A percentile compares a stretch with the other conserved stretches of the same genome.
Conservation (phyloP, 768 basidiomycete genomes). For the Kondoa malvinella region DNA sequence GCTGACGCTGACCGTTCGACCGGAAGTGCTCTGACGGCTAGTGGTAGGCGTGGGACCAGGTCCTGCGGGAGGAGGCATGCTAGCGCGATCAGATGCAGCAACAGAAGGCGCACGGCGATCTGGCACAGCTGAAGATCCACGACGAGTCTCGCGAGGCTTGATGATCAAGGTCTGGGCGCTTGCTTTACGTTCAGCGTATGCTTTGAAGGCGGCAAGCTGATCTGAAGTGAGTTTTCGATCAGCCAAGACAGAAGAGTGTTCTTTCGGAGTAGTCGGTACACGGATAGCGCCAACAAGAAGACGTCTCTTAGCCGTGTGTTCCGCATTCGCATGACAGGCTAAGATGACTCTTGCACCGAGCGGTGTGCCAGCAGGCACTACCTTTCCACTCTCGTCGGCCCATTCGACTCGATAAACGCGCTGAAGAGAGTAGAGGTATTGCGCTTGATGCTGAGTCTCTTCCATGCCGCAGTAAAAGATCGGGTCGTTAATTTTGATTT, state of each 20-base stretch:
- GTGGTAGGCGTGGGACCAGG: too few relatives aligned
- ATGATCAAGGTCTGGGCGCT: not conserved
- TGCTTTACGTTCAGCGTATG: not conserved
- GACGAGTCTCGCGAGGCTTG: not conserved
- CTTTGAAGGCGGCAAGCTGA: slow-evolving; percentile 11
- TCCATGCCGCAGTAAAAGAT: slow-evolving; percentile 36
- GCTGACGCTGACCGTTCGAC: not conserved
- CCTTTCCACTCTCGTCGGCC: slow-evolving; percentile 31
- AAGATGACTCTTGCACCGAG: slow-evolving; percentile 42
- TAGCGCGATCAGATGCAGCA: not conserved
- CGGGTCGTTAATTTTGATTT: slow-evolving; percentile 43
- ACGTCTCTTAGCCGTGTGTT: slow-evolving; percentile 34
- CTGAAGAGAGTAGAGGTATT: slow-evolving; percentile 27
- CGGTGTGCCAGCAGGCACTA: slow-evolving; percentile 36
- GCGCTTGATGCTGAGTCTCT: slow-evolving; percentile 29
- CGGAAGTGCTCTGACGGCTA: not conserved
- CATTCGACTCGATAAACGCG: slow-evolving; percentile 33
- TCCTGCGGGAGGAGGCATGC: not conserved
- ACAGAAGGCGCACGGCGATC: not conserved
- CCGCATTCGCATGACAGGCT: slow-evolving; percentile 36
- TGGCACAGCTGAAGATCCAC: not conserved
- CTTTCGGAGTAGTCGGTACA: not conserved
- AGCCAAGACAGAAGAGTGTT: slow-evolving; percentile 11
- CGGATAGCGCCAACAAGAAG: slow-evolving; percentile 8
- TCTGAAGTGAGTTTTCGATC: slow-evolving; percentile 18